Evolutionary conservation across 1,284 basidiomycete genomes (phyloP).

Genomic region (Phylloboletellus chloephorus): DNA sequence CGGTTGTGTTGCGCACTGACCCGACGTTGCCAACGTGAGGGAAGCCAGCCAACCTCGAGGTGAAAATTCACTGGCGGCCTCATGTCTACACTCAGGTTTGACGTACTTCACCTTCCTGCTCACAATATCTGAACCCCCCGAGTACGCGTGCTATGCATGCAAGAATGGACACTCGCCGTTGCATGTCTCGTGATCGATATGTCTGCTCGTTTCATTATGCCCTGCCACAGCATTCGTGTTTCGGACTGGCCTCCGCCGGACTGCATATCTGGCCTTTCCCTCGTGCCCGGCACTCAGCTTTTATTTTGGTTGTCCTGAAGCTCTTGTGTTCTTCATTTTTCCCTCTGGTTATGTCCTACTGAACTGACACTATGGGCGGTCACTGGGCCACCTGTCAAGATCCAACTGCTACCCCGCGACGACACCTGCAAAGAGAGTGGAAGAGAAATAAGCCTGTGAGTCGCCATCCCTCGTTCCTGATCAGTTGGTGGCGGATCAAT

Average conservation of each 20-base stretch:
- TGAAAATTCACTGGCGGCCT: no score
- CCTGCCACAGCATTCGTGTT: conserved; percentile 24
- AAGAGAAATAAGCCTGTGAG: conserved; percentile 34
- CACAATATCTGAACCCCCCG: conserved; percentile 9
- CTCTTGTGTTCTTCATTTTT: conserved; percentile 7
- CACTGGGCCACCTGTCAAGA: conserved; percentile 16
- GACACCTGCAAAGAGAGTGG: conserved; percentile 33
- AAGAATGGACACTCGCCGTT: conserved; percentile 10
- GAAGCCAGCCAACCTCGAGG: no score
- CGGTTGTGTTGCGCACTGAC: no score
- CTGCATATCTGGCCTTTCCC: conserved; percentile 24
- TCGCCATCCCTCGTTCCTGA: conserved; percentile 4
- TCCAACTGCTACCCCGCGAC: conserved; percentile 21
- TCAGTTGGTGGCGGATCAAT: conserved; percentile 11
- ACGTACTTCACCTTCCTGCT: conserved; percentile 6
- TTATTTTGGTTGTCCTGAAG: conserved; percentile 20
- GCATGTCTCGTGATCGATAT: conserved; percentile 22
- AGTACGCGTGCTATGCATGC: conserved; percentile 29
- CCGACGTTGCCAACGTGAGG: no score
- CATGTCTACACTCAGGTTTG: conserved; percentile 11
- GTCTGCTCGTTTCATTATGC: conserved; percentile 15
- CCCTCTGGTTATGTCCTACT: conserved; percentile 2
- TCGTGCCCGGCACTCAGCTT: conserved; percentile 26
- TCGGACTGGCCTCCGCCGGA: conserved; percentile 26
- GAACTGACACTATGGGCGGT: conserved; percentile 12